phyloP scores from a whole-genome alignment of 1,284 basidiomycete genomes.

The Pisolithus thermaeus region DNA sequence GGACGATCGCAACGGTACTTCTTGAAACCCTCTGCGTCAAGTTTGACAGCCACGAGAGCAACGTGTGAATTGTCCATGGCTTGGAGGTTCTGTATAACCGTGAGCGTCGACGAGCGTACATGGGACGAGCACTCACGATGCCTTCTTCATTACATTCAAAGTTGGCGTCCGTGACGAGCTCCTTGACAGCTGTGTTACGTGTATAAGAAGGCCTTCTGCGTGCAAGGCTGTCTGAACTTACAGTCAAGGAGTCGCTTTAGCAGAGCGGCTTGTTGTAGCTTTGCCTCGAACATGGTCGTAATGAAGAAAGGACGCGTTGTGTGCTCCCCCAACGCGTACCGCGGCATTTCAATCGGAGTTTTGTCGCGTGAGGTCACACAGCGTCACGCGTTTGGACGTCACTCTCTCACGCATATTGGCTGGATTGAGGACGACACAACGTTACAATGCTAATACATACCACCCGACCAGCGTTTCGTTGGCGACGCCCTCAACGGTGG shows the following conservation, averaged over 20 bases:
- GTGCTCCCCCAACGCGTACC: conserved; percentile 17
- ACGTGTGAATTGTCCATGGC: conserved; percentile 99
- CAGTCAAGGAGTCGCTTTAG: conserved; percentile 88
- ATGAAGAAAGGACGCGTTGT: conserved; percentile 13
- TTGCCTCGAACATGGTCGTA: conserved; percentile 83
- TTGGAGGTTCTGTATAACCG: conserved; percentile 65
- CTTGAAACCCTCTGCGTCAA: conserved; percentile 77
- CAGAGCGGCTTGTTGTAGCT: conserved; percentile 74
- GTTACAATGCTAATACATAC: not conserved
- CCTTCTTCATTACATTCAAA: conserved; percentile 98
- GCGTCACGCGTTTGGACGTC: conserved; percentile 22
- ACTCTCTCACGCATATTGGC: conserved; percentile 14
- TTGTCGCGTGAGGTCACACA: conserved; percentile 26
- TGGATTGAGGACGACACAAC: too few relatives aligned
- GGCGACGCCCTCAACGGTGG: conserved; percentile 2
- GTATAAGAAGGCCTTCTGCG: not conserved
- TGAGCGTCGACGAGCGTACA: not conserved
- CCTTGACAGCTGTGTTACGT: conserved; percentile 77
- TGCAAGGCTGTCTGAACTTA: conserved; percentile 29
- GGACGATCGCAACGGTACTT: conserved; percentile 94
- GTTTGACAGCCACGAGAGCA: conserved; percentile 85
- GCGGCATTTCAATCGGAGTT: conserved; percentile 30
- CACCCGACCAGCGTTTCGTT: conserved; percentile 1
- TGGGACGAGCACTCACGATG: conserved; percentile 54
- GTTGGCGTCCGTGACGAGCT: conserved; percentile 96